Percentiles rank a stretch among this genome's conserved stretches.
phyloP scores from a whole-genome alignment of 352 stramenopile species.

The Pythium folliculosum region DNA sequence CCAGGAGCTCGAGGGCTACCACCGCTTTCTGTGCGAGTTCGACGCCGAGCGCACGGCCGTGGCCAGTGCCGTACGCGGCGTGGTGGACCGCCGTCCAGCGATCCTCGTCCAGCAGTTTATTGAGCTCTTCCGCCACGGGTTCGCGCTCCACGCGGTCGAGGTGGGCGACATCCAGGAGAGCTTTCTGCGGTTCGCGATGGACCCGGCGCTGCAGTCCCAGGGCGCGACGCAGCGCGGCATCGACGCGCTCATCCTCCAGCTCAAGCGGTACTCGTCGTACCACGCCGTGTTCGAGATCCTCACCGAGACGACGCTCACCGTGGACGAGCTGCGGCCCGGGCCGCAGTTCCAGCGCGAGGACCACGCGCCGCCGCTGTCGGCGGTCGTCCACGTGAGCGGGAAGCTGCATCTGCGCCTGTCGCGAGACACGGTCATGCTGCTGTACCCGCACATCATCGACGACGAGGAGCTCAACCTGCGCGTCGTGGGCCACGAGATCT shows the following conservation, averaged over 20 bases:
- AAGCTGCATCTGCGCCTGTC: slow-evolving; percentile 55
- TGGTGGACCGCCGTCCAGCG: slow-evolving; percentile 28
- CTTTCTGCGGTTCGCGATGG: slow-evolving; percentile 56
- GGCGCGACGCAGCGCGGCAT: slow-evolving; percentile 36
- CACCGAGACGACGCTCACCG: slow-evolving; percentile 19
- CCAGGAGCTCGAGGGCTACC: slow-evolving; percentile 49
- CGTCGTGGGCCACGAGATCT: slow-evolving; percentile 62
- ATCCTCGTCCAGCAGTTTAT: slow-evolving; percentile 59
- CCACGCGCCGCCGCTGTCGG: slow-evolving; percentile 10
- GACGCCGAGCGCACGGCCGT: slow-evolving; percentile 19
- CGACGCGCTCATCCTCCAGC: slow-evolving; percentile 60
- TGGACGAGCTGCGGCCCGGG: slow-evolving; percentile 27
- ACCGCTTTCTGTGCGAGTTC: slow-evolving; percentile 42
- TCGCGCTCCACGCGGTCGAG: slow-evolving; percentile 67
- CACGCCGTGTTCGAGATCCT: slow-evolving; percentile 54
- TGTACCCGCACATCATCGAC: slow-evolving; percentile 65
- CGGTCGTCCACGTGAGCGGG: slow-evolving; percentile 40
- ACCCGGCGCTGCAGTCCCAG: slow-evolving; percentile 35
- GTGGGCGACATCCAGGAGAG: slow-evolving; percentile 54
- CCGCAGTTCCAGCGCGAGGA: not conserved
- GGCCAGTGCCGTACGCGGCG: not conserved
- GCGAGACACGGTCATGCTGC: slow-evolving; percentile 66
- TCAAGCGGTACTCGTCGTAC: slow-evolving; percentile 76
- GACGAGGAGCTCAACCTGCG: slow-evolving; percentile 51
- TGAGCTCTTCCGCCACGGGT: slow-evolving; percentile 51